These are phyloP conservation scores for Diutina rugosa DNA, from an alignment of 1,139 yeast species.

Conservation along the genomic window DNA sequence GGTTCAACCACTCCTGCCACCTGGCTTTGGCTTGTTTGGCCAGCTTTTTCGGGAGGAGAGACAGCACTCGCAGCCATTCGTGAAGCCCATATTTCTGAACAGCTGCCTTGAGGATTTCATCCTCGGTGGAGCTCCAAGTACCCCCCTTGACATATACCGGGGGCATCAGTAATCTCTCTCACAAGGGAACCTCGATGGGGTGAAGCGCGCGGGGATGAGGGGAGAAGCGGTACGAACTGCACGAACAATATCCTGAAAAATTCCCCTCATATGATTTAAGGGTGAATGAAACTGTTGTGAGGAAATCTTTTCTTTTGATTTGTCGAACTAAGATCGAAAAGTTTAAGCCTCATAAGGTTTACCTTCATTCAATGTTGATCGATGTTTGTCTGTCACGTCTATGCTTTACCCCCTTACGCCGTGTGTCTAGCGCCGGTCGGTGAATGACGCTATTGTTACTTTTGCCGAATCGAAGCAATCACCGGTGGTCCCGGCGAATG, in stretches of 20 bases:
- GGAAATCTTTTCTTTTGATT: not conserved
- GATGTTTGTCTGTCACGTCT: not conserved
- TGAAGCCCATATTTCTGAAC: conserved; percentile 86
- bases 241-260: not conserved
- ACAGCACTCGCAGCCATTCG: conserved; percentile 91
- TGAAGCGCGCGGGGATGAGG: not conserved
- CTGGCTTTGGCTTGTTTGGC: conserved; percentile 89
- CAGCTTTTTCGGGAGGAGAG: conserved; percentile 70
- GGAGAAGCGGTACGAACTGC: not conserved
- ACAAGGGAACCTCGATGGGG: not conserved
- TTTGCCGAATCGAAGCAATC: not conserved
- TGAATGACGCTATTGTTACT: not conserved
- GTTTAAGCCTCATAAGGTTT: not conserved
- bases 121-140: conserved; percentile 85
- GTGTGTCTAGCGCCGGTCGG: not conserved
- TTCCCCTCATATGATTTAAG: not conserved
- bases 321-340: not conserved
- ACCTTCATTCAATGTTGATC: not conserved
- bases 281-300: not conserved
- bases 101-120: conserved; percentile 81
- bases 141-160: conserved; percentile 67
- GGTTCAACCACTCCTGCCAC: conserved; percentile 86
- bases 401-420: not conserved
- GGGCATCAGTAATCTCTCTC: not conserved
- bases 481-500: not conserved